Percentiles rank a stretch among this genome's conserved stretches.
phyloP scores from a whole-genome alignment of 2,329 filamentous ascomycete genomes.

The Epichloe sp. region DNA sequence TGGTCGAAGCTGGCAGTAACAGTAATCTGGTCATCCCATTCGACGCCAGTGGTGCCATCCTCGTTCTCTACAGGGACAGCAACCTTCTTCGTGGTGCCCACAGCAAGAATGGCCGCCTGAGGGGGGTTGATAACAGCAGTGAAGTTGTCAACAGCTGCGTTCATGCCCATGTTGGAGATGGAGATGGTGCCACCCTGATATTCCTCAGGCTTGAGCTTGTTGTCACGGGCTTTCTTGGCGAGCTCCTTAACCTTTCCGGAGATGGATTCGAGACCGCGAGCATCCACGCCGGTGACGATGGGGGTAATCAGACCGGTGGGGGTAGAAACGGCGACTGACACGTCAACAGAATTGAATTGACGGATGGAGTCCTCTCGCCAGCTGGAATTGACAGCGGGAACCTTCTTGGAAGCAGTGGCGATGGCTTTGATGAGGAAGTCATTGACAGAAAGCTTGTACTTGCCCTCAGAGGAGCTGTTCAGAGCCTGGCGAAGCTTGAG shows the following conservation, averaged over 20 bases:
- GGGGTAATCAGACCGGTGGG: slow-evolving; percentile 92
- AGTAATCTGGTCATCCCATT: slow-evolving; percentile 95
- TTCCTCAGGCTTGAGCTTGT: slow-evolving; percentile 98
- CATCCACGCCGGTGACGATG: slow-evolving; percentile 82
- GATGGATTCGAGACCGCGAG: slow-evolving; percentile 77
- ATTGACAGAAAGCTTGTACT: slow-evolving; percentile 99
- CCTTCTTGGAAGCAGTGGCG: slow-evolving; percentile 77
- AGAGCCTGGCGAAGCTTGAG: slow-evolving; percentile 90
- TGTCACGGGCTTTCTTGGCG: slow-evolving; percentile 87
- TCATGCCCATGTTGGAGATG: slow-evolving; percentile 99
- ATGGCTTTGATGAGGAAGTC: slow-evolving; percentile 98
- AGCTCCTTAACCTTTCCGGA: slow-evolving; percentile 88
- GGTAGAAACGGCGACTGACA: slow-evolving; percentile 90
- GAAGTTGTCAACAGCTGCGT: slow-evolving; percentile 88
- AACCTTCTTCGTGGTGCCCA: slow-evolving; percentile 92
- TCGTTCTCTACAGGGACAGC: slow-evolving; percentile 75
- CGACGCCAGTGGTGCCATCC: slow-evolving; percentile 60
- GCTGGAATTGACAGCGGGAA: slow-evolving; percentile 88
- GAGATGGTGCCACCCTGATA: slow-evolving; percentile 99
- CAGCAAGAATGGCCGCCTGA: slow-evolving; percentile 86
- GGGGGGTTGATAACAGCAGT: slow-evolving; percentile 99
- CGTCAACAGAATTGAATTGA: slow-evolving; percentile 84
- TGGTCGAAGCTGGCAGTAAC: slow-evolving; percentile 96
- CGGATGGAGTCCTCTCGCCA: slow-evolving; percentile 88
- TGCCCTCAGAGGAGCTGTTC: slow-evolving; percentile 76